Percentiles rank a stretch among this genome's conserved stretches.
These are phyloP conservation scores for Pseudogymnoascus sp. DNA, from an alignment of 2,329 filamentous ascomycete species.

Conservation along the genomic window DNA sequence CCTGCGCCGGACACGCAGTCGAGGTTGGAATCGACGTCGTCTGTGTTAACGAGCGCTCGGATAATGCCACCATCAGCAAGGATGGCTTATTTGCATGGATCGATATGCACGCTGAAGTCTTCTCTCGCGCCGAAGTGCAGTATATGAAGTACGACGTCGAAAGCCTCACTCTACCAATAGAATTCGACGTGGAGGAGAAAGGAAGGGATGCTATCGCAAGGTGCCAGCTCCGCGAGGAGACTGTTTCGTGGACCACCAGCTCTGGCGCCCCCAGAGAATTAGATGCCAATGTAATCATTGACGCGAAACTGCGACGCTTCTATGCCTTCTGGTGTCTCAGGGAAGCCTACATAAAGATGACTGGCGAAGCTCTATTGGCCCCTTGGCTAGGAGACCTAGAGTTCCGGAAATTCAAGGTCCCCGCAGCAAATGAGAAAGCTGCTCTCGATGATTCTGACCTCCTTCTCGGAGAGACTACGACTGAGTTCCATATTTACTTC, in stretches of 20 bases:
- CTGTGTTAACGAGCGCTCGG: constrained; percentile 61
- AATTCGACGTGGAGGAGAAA: neutral
- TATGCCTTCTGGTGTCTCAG: constrained; percentile 74
- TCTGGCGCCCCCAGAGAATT: constrained; percentile 29
- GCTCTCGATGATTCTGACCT: constrained; percentile 10
- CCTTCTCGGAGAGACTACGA: constrained; percentile 18
- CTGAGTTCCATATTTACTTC: constrained; percentile 22
- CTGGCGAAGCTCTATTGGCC: constrained; percentile 68
- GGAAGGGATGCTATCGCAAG: constrained; percentile 19
- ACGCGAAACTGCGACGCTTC: constrained; percentile 60
- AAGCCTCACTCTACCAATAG: constrained; percentile 20
- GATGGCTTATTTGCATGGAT: constrained; percentile 62
- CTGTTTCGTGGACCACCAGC: constrained; percentile 14
- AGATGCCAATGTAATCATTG: constrained; percentile 35
- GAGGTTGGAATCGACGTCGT: constrained; percentile 70
- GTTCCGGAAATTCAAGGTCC: constrained; percentile 48
- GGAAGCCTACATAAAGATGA: constrained; percentile 78
- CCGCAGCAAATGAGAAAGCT: constrained; percentile 17
- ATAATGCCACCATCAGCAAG: constrained; percentile 46
- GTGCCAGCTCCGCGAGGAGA: constrained; percentile 22
- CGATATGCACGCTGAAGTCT: constrained; percentile 64
- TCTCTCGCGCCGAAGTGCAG: constrained; percentile 52
- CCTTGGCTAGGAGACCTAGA: constrained; percentile 64
- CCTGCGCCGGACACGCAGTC: constrained; percentile 28
- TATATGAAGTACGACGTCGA: constrained; percentile 47